Evolutionary conservation across 2,329 filamentous ascomycete species (phyloP).

Genomic region (Venturia pyrina): DNA sequence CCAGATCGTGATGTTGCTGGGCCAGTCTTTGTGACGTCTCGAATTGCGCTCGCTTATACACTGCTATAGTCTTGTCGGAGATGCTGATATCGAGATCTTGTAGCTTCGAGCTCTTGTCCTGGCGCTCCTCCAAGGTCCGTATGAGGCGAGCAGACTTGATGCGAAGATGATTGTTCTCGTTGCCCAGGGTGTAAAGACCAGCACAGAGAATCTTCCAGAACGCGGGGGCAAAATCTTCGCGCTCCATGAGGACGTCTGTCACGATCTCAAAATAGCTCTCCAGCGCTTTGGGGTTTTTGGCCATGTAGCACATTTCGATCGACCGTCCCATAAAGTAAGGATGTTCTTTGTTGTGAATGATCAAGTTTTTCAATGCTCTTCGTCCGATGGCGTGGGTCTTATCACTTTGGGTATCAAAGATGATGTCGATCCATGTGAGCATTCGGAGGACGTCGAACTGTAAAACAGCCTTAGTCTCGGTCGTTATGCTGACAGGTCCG

Average conservation of each 20-base stretch:
- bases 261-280: constrained; percentile 95
- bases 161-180: constrained; percentile 78
- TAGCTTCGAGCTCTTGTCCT: constrained; percentile 77
- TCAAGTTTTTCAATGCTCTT: constrained; percentile 77
- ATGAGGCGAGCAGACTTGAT: constrained; percentile 79
- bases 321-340: constrained; percentile 79
- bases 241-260: constrained; percentile 73
- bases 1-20: constrained; percentile 77
- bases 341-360: constrained; percentile 82
- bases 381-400: constrained; percentile 84
- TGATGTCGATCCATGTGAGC: constrained; percentile 89
- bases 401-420: constrained; percentile 87
- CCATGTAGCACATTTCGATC: constrained; percentile 81
- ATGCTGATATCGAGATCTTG: constrained; percentile 98
- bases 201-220: constrained; percentile 89
- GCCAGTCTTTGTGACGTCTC: constrained; percentile 88
- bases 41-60: constrained; percentile 95
- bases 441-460: constrained; percentile 90
- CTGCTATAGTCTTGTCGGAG: constrained; percentile 94
- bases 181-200: constrained; percentile 85
- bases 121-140: constrained; percentile 70
- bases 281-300: constrained; percentile 69
- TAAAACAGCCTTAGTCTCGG: constrained; percentile 72
- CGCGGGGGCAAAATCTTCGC: constrained; percentile 69
- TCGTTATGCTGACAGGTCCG: constrained; percentile 73